Percentiles rank a stretch among this genome's conserved stretches.
Conservation (phyloP, 2,329 filamentous ascomycete species). For the Aspergillus versicolor region DNA sequence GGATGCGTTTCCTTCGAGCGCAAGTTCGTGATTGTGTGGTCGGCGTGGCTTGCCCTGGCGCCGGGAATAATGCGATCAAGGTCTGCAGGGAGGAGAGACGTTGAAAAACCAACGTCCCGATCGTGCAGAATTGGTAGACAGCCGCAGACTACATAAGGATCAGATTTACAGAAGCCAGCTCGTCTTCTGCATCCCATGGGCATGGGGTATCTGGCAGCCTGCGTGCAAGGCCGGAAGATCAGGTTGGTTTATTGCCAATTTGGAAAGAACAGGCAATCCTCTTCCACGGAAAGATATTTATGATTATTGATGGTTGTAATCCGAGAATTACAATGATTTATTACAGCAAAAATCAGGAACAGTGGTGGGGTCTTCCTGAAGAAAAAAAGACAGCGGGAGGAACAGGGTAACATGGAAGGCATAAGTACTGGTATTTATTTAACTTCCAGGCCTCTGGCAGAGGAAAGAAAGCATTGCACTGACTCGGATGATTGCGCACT, state of each 20-base stretch:
- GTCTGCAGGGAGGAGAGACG: slow-evolving; percentile 2
- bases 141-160: slow-evolving; percentile 4
- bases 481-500: too few species aligned
- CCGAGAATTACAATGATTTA: background rate
- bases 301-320: background rate
- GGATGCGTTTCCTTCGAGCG: background rate
- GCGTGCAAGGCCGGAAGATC: slow-evolving; percentile 2
- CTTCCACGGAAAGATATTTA: background rate
- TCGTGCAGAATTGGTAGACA: background rate
- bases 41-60: background rate
- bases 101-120: background rate
- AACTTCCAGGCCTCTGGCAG: too few species aligned
- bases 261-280: slow-evolving; percentile 1
- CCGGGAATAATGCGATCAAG: slow-evolving; percentile 1
- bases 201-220: slow-evolving; percentile 6
- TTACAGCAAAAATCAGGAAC: background rate
- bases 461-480: too few species aligned
- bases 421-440: too few species aligned
- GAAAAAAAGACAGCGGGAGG: background rate
- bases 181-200: background rate
- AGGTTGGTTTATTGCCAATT: background rate
- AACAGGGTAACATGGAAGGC: background rate
- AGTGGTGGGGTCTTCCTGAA: background rate
- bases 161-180: slow-evolving; percentile 12
- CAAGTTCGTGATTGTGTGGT: background rate